Conservation (phyloP, 1,139 yeast species). For the Pneumocystis oryctolagi region DNA sequence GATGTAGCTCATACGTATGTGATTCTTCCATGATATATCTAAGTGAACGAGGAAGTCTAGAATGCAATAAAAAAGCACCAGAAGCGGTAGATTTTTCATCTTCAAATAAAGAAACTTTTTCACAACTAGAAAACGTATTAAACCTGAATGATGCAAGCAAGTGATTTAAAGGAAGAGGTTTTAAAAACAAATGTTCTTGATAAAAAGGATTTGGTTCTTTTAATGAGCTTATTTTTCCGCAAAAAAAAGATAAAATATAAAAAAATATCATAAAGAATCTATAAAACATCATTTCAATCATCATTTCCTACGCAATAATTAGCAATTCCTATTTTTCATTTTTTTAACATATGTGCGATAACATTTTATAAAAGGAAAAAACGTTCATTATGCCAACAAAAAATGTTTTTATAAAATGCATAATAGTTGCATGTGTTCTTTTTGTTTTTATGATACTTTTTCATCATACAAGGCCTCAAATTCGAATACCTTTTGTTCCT, state of each 20-base stretch:
- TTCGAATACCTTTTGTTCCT: background rate
- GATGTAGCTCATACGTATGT: conserved; percentile 57
- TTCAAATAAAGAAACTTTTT: background rate
- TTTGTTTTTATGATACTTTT: background rate
- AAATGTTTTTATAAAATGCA: background rate
- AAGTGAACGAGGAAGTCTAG: conserved; percentile 55
- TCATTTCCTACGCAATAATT: background rate
- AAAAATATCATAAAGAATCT: background rate
- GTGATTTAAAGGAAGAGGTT: background rate
- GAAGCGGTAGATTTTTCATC: background rate
- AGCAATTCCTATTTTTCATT: background rate
- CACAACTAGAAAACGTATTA: background rate
- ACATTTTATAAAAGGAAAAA: no score
- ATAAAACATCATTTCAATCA: background rate
- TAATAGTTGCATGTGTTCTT: background rate
- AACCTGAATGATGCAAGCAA: background rate
- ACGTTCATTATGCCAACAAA: background rate
- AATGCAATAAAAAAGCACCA: background rate
- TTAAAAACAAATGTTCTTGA: background rate
- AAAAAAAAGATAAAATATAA: background rate
- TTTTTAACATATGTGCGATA: background rate
- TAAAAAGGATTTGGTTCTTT: background rate
- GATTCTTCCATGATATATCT: conserved; percentile 63
- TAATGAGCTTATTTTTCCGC: background rate
- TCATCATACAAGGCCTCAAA: background rate